These are phyloP conservation scores for Moesziomyces antarcticus DNA, from an alignment of 1,284 basidiomycete species.

Conservation along the genomic window DNA sequence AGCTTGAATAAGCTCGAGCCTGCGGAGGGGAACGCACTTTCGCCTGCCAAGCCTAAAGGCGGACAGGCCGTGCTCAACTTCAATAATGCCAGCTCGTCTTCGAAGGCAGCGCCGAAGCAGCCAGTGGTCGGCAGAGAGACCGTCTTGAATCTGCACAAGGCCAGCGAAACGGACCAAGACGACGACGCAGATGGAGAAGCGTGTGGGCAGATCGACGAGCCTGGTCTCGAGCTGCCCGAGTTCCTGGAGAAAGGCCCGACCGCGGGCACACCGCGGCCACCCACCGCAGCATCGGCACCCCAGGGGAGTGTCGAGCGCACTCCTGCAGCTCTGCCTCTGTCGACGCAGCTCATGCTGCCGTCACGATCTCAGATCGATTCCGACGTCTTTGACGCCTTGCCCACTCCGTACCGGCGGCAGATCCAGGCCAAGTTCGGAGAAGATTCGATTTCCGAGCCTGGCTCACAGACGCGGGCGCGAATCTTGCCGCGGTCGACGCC, in stretches of 20 bases:
- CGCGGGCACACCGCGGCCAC: constrained; percentile 32
- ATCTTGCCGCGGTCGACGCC: constrained; percentile 38
- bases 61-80: constrained; percentile 43
- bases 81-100: neutral
- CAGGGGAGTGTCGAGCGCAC: neutral
- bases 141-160: too few species aligned
- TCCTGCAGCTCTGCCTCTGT: constrained; percentile 14
- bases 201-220: constrained; percentile 24
- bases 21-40: constrained; percentile 41
- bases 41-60: constrained; percentile 19
- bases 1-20: constrained; percentile 85
- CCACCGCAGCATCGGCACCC: neutral
- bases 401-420: constrained; percentile 45
- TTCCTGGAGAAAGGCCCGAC: constrained; percentile 33
- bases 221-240: constrained; percentile 17
- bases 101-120: neutral
- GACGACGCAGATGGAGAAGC: constrained; percentile 20
- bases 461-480: constrained; percentile 18
- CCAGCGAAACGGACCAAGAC: neutral
- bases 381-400: constrained; percentile 48
- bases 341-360: constrained; percentile 54
- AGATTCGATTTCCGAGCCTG: neutral
- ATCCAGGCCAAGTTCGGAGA: constrained; percentile 40
- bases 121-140: too few species aligned
- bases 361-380: constrained; percentile 57